Base-by-base conservation (phyloP, 257 asterid genomes). In the Solanum lycopersicoides region DNA sequence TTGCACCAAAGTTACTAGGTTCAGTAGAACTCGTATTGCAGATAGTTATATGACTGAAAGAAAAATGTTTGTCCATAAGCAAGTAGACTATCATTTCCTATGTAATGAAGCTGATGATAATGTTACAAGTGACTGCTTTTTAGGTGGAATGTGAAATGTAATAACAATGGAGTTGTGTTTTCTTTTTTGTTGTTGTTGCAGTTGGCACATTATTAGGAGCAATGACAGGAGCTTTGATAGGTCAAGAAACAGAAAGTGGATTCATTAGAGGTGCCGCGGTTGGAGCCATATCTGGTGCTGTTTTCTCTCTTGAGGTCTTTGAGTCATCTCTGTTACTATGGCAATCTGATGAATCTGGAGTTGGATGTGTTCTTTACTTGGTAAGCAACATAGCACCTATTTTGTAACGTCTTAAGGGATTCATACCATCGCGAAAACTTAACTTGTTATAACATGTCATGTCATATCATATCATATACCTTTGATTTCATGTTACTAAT, bases 131-230 rank as follows among this genome's bases (percentile, higher is more conserved):
- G 6, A 18, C n/a, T 32, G n/a, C n/a, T 7, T 56, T 56, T 56
- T 20, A 56, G 25, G 18, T 0, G 9, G 23, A 53, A 53, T 53
- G 32, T 76, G 79, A 63, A 63, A 44, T 39, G 23, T 66, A 39
- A 47, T 82, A n/a, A 34, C 20, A 45, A 12, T 4, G 21, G 77
- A 41, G 41, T 84, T 39, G 50, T 60, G 25, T 75, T 47, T 7
- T 45, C 6, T 35, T 35, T 35, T 35, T 28, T 28, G 30, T 28
- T 28, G 30, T 28, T 35, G 39, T 35, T 86, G 88, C 90, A 88
- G 90, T 88, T 79, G 90, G 90, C 18, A 88, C 88, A n/a, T 86
- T 88, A 50, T 88, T 88, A 80, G 90, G 90, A 85, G 90, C 90
- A 85, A 8, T 88, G 86, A 88, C 90, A 25, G 90, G 90, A 50